phyloP scores from a whole-genome alignment of 2,329 filamentous ascomycete species.

The Pyrenophora teres region DNA sequence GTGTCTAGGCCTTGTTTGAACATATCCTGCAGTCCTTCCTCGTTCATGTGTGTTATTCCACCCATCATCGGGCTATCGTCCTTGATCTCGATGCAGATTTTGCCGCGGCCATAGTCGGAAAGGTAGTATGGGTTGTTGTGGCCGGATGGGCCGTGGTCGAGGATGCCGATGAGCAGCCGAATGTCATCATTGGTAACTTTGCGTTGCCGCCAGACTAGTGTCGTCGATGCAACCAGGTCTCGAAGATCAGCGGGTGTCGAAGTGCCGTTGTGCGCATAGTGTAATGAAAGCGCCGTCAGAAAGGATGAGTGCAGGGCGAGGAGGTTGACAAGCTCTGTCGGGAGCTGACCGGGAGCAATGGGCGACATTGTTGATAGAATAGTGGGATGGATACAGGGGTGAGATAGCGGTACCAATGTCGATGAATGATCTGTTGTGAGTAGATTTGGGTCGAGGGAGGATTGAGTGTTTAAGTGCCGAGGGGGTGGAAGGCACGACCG shows the following conservation, averaged over 20 bases:
- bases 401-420: constrained; percentile 28
- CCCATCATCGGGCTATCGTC: constrained; percentile 35
- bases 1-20: constrained; percentile 57
- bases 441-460: constrained; percentile 11
- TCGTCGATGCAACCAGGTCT: constrained; percentile 48
- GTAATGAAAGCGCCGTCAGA: constrained; percentile 55
- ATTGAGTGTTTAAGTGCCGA: constrained; percentile 33
- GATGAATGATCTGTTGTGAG: constrained; percentile 20
- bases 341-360: constrained; percentile 42
- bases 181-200: constrained; percentile 54
- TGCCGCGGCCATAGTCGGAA: constrained; percentile 51
- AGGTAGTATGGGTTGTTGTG: constrained; percentile 46
- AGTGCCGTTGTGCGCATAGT: constrained; percentile 56
- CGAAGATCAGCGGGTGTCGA: constrained; percentile 51
- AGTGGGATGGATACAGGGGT: constrained; percentile 25
- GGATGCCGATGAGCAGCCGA: constrained; percentile 52
- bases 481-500: constrained; percentile 31
- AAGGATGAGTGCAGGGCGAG: constrained; percentile 55
- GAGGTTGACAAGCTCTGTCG: constrained; percentile 51
- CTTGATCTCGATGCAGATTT: constrained; percentile 49
- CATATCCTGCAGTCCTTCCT: constrained; percentile 54
- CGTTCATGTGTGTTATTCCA: constrained; percentile 46
- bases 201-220: constrained; percentile 53
- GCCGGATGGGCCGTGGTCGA: constrained; percentile 36
- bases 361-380: constrained; percentile 36